These are phyloP conservation scores for Leptomonas pyrrhocoris DNA, from an alignment of 208 protist species.

Conservation along the genomic window DNA sequence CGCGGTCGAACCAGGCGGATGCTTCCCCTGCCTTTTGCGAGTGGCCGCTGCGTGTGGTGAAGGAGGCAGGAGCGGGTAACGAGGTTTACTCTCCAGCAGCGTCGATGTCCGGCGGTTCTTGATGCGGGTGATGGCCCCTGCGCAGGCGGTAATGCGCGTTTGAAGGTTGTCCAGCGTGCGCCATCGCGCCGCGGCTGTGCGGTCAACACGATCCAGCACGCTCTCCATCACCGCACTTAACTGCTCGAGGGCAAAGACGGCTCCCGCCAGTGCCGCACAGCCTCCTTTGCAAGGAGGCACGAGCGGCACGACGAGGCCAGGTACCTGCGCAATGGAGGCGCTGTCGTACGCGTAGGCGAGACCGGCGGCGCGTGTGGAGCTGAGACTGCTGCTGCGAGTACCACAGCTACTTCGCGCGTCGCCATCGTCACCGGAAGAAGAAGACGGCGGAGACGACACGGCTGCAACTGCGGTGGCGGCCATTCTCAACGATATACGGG, in stretches of 20 bases:
- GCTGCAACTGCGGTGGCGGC: background rate
- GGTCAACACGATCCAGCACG: constrained; percentile 22
- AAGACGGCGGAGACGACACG: background rate
- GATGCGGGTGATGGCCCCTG: background rate
- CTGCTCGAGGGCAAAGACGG: constrained; percentile 27
- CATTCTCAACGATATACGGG: too few species aligned
- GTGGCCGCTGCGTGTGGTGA: background rate
- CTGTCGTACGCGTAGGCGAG: constrained; percentile 19
- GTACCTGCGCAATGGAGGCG: constrained; percentile 17
- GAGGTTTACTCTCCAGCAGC: constrained; percentile 25
- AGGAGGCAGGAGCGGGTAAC: constrained; percentile 17
- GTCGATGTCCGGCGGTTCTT: constrained; percentile 7
- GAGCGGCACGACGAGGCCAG: constrained; percentile 36
- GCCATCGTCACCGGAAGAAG: background rate
- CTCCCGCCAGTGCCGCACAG: constrained; percentile 18
- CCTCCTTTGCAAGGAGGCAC: constrained; percentile 24
- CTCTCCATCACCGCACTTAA: constrained; percentile 20
- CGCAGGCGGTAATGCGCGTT: constrained; percentile 23
- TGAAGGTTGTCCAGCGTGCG: constrained; percentile 10
- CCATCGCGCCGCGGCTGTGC: constrained; percentile 7
- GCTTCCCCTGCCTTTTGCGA: too few species aligned
- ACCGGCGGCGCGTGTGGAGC: constrained; percentile 8
- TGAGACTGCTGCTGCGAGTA: constrained; percentile 15
- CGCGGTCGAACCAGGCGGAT: too few species aligned
- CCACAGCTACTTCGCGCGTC: background rate